Base-by-base conservation (phyloP, 2,329 filamentous ascomycete genomes). In the Ceratocystis colombiana region DNA sequence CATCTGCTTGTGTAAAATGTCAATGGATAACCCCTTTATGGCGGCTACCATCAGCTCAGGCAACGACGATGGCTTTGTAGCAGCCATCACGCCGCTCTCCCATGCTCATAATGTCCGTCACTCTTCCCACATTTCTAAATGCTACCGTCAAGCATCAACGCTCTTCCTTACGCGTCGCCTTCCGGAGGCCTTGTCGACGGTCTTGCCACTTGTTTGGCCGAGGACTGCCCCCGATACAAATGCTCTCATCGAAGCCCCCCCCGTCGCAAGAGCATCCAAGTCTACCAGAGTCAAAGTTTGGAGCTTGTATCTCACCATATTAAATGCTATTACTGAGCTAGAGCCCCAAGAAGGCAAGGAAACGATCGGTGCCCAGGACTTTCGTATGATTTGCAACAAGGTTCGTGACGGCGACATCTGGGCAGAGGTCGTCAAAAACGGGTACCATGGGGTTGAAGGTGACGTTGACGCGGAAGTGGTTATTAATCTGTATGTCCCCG, bases 391-490 rank as follows among this genome's bases (percentile, higher is more conserved):
- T 70, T 90, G 90, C 68, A 80, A 83, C 69, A 94, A 91, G 75
- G 92, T 96, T 28, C 85, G 92, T 69, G 90, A 95, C 67, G 94
- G 94, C 67, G 84, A 86, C 59, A 83, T 97, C n/a, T 99, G 94
- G 94, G 90, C 96, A 70, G 89, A 96, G 70, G 89, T 97, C 1
- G 88, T 95, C 67, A 82, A 84, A 71, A 86, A 90, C 73, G 93
- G 93, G 5, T 97, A 97, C 75, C 87, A 88, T 71, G 91, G 91
- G 30, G 81, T 87, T 62, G 93, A 97, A 75, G 91, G 89, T 20
- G 89, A 92, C 69, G 90, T 97, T 12, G 94, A 99, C 76, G 86
- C 90, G 1, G 94, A 99, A 72, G 93, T 99, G 6, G 90, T 99
- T 30, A 89, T 93, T 68, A 93, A 92, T 72, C 75, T 95, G 88